Base-by-base conservation (phyloP, 2,329 filamentous ascomycete species). In the Scedosporium boydii region DNA sequence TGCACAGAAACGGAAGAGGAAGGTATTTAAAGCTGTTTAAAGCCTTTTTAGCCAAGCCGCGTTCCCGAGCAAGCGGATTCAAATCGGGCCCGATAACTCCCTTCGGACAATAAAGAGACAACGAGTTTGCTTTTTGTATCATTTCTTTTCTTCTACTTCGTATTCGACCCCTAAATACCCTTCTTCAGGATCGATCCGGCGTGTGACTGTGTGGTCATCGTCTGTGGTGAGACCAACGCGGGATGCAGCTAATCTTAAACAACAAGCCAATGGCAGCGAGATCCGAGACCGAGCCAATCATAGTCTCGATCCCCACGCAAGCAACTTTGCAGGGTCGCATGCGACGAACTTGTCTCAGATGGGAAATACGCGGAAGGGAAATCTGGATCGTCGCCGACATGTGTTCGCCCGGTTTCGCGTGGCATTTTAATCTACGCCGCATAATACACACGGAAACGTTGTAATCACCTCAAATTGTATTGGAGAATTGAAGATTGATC, bases 231-330 rank as follows among this genome's bases (percentile, higher is more conserved):
- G 34, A 3, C 34, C 10, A 38, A 38, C 10, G 3, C 16, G 1
- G 4, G 6, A 4, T 21, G 44, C 16, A 18, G 44, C 23, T 27
- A 57, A 26, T 34, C 26, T 9, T 57, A 27, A 26, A 48, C 44
- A 38, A 26, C 16, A n/a, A 6, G 12, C 55, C 55, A 57, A 57
- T 57, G 27, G 55, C 21, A 57, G 27, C 26, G 38, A 6, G 27
- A 57, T 57, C 21, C 55, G 55, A 57, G 38, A 57, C 55, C 55
- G 55, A 57, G n/a, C 55, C 55, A 57, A 57, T 57, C 55, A 57
- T 34, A 12, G 9, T 14, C 55, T 1, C 27, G 23, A 12, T 12
- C 9, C 23, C 2, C 23, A 23, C 23, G 23, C 44, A n/a, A 48
- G 44, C n/a, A 5, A 3, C 34, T 12, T 9, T 9, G 2, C 34